Evolutionary conservation across 345 rosid species (phyloP).

Genomic region (Microcos paniculata): DNA sequence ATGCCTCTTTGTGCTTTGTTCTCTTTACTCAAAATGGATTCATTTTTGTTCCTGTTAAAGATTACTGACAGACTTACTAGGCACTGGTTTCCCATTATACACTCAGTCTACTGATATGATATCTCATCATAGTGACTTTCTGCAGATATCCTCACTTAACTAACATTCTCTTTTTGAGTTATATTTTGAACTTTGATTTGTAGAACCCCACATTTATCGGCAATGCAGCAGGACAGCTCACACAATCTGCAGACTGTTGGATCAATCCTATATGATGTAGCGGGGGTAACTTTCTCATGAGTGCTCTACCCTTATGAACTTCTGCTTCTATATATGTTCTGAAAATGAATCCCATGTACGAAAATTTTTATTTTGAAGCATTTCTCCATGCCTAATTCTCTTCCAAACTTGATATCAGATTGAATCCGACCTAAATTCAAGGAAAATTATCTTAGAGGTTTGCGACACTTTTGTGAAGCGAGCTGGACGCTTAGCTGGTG

Average conservation of each 20-base stretch:
- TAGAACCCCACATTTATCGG: conserved; percentile 66
- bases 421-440: conserved; percentile 46
- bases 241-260: conserved; percentile 67
- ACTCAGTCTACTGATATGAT: too few relatives aligned
- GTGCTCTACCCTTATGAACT: not conserved
- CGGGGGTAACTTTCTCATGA: conserved; percentile 40
- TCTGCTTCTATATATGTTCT: not conserved
- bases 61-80: too few relatives aligned
- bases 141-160: not conserved
- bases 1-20: not conserved
- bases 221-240: conserved; percentile 68
- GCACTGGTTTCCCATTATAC: too few relatives aligned
- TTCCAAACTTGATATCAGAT: conserved; percentile 32
- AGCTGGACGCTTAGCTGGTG: conserved; percentile 82
- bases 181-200: conserved; percentile 5
- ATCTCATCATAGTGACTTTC: not conserved
- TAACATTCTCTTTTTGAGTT: not conserved
- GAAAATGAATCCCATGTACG: not conserved
- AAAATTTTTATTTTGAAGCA: not conserved
- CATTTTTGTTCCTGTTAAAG: not conserved
- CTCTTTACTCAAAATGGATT: not conserved
- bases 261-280: conserved; percentile 41
- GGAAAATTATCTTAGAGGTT: conserved; percentile 51
- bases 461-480: conserved; percentile 70
- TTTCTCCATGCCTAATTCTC: not conserved